Evolutionary conservation across 192 early-diverging fungal species (phyloP).

Genomic region (Coemansia sp.): DNA sequence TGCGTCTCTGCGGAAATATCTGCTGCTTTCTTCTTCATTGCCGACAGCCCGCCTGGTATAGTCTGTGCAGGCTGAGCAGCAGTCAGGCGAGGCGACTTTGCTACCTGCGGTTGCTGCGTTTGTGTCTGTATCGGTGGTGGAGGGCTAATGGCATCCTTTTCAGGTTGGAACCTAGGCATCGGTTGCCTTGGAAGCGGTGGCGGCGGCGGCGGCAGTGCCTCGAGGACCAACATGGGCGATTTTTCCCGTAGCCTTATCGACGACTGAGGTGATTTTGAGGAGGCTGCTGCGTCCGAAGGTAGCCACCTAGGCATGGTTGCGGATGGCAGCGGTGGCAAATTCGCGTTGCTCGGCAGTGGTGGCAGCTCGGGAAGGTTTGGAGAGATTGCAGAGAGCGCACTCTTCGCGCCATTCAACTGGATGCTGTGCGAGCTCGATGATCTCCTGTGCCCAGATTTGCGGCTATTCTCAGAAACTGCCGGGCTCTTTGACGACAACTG

Average conservation of each 20-base stretch:
- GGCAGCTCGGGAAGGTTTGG: slow-evolving; percentile 17
- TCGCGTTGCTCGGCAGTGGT: slow-evolving; percentile 21
- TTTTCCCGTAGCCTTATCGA: neutral
- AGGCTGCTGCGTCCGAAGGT: slow-evolving; percentile 4
- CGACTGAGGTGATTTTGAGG: slow-evolving; percentile 3
- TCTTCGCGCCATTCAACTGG: neutral
- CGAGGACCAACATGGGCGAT: slow-evolving; percentile 11
- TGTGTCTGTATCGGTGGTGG: too few relatives aligned
- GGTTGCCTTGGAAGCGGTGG: slow-evolving; percentile 28
- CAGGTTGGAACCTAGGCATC: slow-evolving; percentile 48
- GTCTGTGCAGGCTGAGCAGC: neutral
- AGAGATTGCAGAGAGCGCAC: slow-evolving; percentile 2
- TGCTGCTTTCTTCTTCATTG: slow-evolving; percentile 7
- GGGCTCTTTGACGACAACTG: neutral
- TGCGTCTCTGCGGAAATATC: slow-evolving; percentile 41
- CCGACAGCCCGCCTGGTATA: neutral
- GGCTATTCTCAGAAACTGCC: neutral
- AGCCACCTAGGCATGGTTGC: slow-evolving; percentile 39
- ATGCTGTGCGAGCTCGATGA: slow-evolving; percentile 20
- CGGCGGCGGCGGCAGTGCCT: neutral
- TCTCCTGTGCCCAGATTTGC: slow-evolving; percentile 8
- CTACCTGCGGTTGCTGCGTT: neutral
- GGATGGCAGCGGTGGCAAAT: slow-evolving; percentile 36
- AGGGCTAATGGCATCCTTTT: neutral
- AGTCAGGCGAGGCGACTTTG: slow-evolving; percentile 5